These are phyloP conservation scores for Penicillium argentinense DNA, from an alignment of 495 filamentous ascomycete genomes.

Conservation along the genomic window DNA sequence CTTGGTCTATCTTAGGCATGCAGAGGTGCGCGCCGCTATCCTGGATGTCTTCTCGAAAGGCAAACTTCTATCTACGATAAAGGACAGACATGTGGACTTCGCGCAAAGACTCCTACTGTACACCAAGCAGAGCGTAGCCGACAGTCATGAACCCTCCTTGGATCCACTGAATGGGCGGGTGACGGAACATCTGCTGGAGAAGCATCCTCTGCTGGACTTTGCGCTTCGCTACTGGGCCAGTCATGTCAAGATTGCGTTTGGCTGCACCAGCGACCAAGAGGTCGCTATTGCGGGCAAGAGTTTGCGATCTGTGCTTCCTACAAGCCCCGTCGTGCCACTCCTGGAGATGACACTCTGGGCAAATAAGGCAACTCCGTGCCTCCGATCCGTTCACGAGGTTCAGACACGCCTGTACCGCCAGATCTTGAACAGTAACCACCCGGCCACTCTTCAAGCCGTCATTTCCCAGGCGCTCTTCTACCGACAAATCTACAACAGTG, in stretches of 20 bases:
- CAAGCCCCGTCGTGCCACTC: slow-evolving; percentile 21
- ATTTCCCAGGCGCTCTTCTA: slow-evolving; percentile 24
- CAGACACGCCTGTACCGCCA: slow-evolving; percentile 28
- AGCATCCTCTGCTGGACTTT: slow-evolving; percentile 35
- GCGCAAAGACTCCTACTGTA: slow-evolving; percentile 33
- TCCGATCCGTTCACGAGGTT: slow-evolving; percentile 22
- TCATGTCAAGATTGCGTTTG: slow-evolving; percentile 27
- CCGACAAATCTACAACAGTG: slow-evolving; percentile 18
- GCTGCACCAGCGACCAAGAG: slow-evolving; percentile 23
- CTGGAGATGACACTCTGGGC: slow-evolving; percentile 36
- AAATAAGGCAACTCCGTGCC: slow-evolving; percentile 27
- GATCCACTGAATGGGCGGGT: slow-evolving; percentile 22
- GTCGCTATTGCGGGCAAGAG: slow-evolving; percentile 27
- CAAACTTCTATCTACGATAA: slow-evolving; percentile 25
- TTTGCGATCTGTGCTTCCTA: slow-evolving; percentile 29
- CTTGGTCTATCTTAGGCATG: slow-evolving; percentile 35
- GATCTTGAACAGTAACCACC: slow-evolving; percentile 23
- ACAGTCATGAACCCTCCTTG: slow-evolving; percentile 30
- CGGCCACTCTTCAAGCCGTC: slow-evolving; percentile 26
- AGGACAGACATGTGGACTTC: slow-evolving; percentile 35
- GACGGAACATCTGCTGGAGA: slow-evolving; percentile 17
- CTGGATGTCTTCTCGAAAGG: slow-evolving; percentile 30
- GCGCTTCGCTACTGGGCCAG: slow-evolving; percentile 37
- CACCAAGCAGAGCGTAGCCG: slow-evolving; percentile 25
- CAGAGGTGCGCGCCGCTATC: slow-evolving; percentile 28